Percentiles rank a stretch among this genome's conserved stretches.
These are phyloP conservation scores for Handroanthus guayacan DNA, from an alignment of 257 asterid genomes.

Conservation along the genomic window DNA sequence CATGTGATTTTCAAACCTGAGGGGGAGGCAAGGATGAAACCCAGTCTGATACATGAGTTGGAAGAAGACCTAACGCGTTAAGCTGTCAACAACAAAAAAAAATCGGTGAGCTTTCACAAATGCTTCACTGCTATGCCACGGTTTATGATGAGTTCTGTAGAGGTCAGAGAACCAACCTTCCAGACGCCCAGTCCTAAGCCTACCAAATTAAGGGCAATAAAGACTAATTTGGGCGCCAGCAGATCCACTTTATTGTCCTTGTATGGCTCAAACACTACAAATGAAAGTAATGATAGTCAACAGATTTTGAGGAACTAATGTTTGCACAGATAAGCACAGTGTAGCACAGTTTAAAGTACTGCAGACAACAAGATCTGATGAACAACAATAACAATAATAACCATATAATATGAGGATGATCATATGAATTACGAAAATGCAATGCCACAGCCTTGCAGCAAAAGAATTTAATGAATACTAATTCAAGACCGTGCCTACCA, in stretches of 20 bases:
- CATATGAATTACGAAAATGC: background rate
- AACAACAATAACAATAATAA: background rate
- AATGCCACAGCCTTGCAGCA: background rate
- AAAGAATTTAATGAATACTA: background rate
- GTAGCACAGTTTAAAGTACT: background rate
- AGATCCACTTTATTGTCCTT: constrained; percentile 90
- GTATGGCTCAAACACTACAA: constrained; percentile 94
- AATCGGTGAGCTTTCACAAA: constrained; percentile 24
- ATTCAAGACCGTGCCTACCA: background rate
- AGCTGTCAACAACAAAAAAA: constrained; percentile 62
- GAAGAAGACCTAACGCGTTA: constrained; percentile 94
- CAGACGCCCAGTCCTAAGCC: constrained; percentile 92
- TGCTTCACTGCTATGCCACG: constrained; percentile 15
- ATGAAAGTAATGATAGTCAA: constrained; percentile 30
- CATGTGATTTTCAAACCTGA: constrained; percentile 62
- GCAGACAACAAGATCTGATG: constrained; percentile 13
- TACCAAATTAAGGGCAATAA: constrained; percentile 82
- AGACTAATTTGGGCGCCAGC: constrained; percentile 73
- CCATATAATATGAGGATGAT: background rate
- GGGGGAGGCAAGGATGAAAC: constrained; percentile 98
- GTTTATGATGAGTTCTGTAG: background rate
- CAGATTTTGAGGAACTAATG: background rate
- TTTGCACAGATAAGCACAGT: background rate
- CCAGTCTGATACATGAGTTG: constrained; percentile 97
- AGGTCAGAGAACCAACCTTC: constrained; percentile 67